Evolutionary conservation across 1,139 yeast genomes (phyloP).

Genomic region (Magnusiomyces sp.): DNA sequence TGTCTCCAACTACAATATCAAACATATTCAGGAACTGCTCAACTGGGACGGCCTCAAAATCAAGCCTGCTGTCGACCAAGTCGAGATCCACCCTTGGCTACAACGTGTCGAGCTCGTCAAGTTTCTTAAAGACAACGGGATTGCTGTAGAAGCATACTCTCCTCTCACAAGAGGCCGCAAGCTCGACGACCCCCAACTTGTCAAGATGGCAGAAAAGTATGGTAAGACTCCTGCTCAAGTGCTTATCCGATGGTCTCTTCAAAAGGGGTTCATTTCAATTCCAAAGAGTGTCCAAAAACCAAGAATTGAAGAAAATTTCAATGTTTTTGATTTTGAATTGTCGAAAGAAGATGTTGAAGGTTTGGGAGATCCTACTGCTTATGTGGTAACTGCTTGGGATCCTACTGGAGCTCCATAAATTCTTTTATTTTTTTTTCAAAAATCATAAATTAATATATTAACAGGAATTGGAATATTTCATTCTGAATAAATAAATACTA

Average conservation of each 20-base stretch:
- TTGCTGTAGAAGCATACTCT: slow-evolving; percentile 62
- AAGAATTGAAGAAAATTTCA: slow-evolving; percentile 48
- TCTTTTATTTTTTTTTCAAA: too few species aligned
- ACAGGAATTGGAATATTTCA: too few species aligned
- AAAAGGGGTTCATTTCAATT: slow-evolving; percentile 56
- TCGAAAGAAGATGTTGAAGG: slow-evolving; percentile 30
- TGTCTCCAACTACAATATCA: slow-evolving; percentile 60
- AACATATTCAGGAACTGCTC: slow-evolving; percentile 44
- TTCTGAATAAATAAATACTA: too few species aligned
- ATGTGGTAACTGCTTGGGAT: slow-evolving; percentile 15
- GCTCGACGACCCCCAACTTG: slow-evolving; percentile 39
- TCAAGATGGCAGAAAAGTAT: slow-evolving; percentile 46
- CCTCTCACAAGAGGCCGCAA: slow-evolving; percentile 42
- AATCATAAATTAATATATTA: too few species aligned
- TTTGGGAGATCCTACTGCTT: slow-evolving; percentile 29
- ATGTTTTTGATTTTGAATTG: slow-evolving; percentile 44
- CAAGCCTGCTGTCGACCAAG: slow-evolving; percentile 63
- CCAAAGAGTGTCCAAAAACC: slow-evolving; percentile 58
- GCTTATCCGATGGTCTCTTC: slow-evolving; percentile 60
- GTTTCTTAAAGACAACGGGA: slow-evolving; percentile 44
- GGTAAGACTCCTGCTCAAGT: slow-evolving; percentile 51
- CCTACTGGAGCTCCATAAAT: slow-evolving; percentile 9
- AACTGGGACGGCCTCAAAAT: slow-evolving; percentile 43
- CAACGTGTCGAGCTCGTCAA: slow-evolving; percentile 59
- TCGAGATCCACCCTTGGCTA: slow-evolving; percentile 68